phyloP scores from a whole-genome alignment of 2,329 filamentous ascomycete species.

The Xylariales sp. region DNA sequence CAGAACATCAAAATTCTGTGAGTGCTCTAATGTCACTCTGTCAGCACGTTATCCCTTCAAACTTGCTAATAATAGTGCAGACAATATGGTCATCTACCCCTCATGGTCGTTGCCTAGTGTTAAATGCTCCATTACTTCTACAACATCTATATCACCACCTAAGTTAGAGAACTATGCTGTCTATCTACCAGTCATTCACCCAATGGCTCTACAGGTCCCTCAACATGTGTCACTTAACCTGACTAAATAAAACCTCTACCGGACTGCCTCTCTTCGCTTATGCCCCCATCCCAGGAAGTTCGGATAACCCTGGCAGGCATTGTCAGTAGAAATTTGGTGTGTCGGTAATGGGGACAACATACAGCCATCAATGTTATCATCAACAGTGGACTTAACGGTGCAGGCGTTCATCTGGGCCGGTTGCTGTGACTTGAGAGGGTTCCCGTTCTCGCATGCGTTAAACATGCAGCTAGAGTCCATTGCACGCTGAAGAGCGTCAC shows the following conservation, averaged over 20 bases:
- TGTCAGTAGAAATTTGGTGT: background rate
- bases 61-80: too few relatives aligned
- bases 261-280: background rate
- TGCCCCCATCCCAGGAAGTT: conserved; percentile 40
- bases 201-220: too few relatives aligned
- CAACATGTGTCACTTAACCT: too few relatives aligned
- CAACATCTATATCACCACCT: too few relatives aligned
- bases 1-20: too few relatives aligned
- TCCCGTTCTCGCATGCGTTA: conserved; percentile 48
- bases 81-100: too few relatives aligned
- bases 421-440: conserved; percentile 45
- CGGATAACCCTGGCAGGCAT: conserved; percentile 39
- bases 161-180: too few relatives aligned
- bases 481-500: conserved; percentile 49
- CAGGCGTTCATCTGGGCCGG: conserved; percentile 47
- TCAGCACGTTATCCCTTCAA: too few relatives aligned
- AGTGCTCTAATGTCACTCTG: too few relatives aligned
- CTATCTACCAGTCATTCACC: too few relatives aligned
- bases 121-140: too few relatives aligned
- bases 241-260: background rate
- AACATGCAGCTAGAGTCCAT: conserved; percentile 51
- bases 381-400: conserved; percentile 40
- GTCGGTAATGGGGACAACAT: conserved; percentile 9
- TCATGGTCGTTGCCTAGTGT: too few relatives aligned
- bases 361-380: conserved; percentile 48